Evolutionary conservation across 225 moss, liverwort and hornwort genomes (phyloP).

Genomic region (Climacium dendroides): DNA sequence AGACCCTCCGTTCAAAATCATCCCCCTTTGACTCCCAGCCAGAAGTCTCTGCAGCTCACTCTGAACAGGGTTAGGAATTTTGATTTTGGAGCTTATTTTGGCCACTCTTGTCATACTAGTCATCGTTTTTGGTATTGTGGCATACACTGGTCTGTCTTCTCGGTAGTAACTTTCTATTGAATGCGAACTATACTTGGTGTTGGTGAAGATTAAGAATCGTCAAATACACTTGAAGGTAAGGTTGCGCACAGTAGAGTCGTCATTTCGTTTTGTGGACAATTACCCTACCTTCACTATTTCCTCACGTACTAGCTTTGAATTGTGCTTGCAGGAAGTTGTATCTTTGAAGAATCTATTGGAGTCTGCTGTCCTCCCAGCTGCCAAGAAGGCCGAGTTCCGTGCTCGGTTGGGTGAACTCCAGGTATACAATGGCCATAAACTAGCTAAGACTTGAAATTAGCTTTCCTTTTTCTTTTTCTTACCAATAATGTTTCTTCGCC

Average conservation of each 20-base stretch:
- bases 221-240: background rate
- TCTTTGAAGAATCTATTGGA: conserved; percentile 28
- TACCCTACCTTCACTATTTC: background rate
- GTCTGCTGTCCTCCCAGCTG: conserved; percentile 7
- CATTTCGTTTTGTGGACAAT: background rate
- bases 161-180: background rate
- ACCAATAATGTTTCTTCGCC: background rate
- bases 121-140: background rate
- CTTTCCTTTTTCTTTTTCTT: background rate
- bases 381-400: conserved; percentile 27
- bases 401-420: conserved; percentile 19
- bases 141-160: background rate
- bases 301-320: background rate
- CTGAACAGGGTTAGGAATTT: conserved; percentile 1
- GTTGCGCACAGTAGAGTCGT: background rate
- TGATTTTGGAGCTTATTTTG: background rate
- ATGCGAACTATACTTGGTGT: background rate
- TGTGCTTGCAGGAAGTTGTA: conserved; percentile 19
- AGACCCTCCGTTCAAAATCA: background rate
- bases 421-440: background rate
- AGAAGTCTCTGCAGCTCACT: conserved; percentile 21
- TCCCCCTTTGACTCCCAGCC: background rate
- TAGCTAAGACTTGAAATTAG: background rate
- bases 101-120: background rate
- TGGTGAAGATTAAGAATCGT: background rate